phyloP scores from a whole-genome alignment of 805 yeast genomes.

The Zygoascus bituminiphila region DNA sequence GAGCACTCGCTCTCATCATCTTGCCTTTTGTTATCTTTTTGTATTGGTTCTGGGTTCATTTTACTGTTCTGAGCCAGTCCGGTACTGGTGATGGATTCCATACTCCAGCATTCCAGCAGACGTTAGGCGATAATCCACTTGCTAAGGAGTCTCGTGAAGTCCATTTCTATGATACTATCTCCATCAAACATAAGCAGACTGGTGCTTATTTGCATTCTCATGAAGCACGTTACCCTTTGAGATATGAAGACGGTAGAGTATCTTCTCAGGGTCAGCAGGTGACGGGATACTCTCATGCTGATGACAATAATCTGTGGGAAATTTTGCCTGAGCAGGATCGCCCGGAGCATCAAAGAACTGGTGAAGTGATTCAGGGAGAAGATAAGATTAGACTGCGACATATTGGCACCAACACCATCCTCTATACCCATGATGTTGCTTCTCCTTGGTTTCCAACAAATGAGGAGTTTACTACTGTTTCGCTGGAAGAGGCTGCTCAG shows the following conservation, averaged over 20 bases:
- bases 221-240: constrained; percentile 62
- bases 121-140: constrained; percentile 73
- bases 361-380: constrained; percentile 53
- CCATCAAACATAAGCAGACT: constrained; percentile 75
- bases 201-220: constrained; percentile 80
- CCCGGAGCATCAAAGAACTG: constrained; percentile 32
- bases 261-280: constrained; percentile 95
- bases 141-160: constrained; percentile 64
- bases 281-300: constrained; percentile 43
- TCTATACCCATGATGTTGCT: constrained; percentile 91
- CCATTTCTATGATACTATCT: constrained; percentile 66
- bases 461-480: constrained; percentile 80
- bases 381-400: constrained; percentile 76
- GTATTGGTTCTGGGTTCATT: constrained; percentile 89
- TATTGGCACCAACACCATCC: constrained; percentile 64
- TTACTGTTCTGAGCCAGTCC: constrained; percentile 67
- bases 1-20: constrained; percentile 62
- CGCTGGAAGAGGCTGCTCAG: constrained; percentile 46
- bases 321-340: constrained; percentile 54
- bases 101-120: constrained; percentile 93
- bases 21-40: constrained; percentile 77
- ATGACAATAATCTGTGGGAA: constrained; percentile 75
- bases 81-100: constrained; percentile 96
- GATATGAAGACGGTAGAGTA: constrained; percentile 93
- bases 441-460: constrained; percentile 89